Evolutionary conservation across 345 rosid genomes (phyloP), one percentile per base, ranked within the genome.

Genomic region (Gossypium ekmanianum): DNA sequence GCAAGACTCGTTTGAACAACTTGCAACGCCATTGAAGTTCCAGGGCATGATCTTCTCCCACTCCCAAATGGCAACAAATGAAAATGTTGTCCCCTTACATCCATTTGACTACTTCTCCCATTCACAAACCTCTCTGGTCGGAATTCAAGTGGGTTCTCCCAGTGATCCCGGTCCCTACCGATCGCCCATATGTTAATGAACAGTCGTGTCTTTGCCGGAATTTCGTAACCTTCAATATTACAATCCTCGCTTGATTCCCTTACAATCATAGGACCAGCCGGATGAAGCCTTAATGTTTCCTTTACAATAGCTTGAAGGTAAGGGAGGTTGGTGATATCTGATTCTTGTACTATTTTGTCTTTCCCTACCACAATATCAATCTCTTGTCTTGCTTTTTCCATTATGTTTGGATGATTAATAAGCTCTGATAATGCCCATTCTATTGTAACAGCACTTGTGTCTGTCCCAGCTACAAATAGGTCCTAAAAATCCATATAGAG

Each of bases 281-380:
- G 97, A 79, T 92, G 97, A 18, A 92, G 92, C 78, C 96, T 78
- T 0, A 89, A 78, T 56, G 94, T 87, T 84, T 92, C 93, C 61
- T 88, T 91, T 50, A 80, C 79, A 27, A 85, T 78, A 1, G 92
- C 85, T 78, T 88, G 90, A 54, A 89, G 81, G 84, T 85, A 89
- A n/a, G 92, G 89, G 55, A 92, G 89, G 13, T 88, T 79, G 0
- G 83, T 74, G 7, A 89, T 77, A 18, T 92, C 92, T 39, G 86
- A 81, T 81, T 92, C 97, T 81, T 87, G 80, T 18, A 90, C 85
- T 61, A 90, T 71, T 54, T 85, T 86, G 29, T 17, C 59, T 12
- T 34, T 76, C 72, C 91, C 87, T 12, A 88, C 75, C 18, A 78
- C 66, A 0, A 44, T 17, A 62, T 86, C 82, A 34, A 91, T 91